Evolutionary conservation across 129 eudicot species (phyloP), one percentile per base, ranked within the genome.

Genomic region (Flaveria ramosissima): DNA sequence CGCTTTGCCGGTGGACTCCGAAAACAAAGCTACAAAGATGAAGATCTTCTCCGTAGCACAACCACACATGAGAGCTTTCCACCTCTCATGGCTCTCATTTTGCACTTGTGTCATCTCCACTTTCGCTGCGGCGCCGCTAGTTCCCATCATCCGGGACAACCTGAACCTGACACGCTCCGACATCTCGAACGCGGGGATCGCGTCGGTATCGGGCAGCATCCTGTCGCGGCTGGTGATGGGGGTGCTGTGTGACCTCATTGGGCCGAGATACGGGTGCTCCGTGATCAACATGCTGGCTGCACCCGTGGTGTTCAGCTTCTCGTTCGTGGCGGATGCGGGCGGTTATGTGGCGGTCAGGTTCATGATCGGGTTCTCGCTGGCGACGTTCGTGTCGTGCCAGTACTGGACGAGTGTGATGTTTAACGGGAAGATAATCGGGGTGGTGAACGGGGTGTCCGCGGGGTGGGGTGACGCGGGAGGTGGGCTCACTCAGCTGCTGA

Each of bases 401-500:
- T 84, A 45, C 17, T 85, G 86, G 89, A 85, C 82, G 74, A 85
- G 89, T 67, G 80, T 82, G 53, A 85, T 85, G 89, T 85, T 85
- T 42, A 82, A 72, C 6, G 86, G 86, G 27, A 74, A 77, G 68
- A 79, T 85, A 16, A 83, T 82, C 3, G 89, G 89, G n/a, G 67
- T 77, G 21, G 89, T 83, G n/a, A 85, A 82, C 16, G 89, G 86
- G 72, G 63, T 82, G 53, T 81, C 89, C 0, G 89, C 86, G 0
- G 89, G 89, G 23, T 85, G 89, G 89, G 86, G 86, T 14, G 83
- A 85, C 15, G 20, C 77, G 4, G 89, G 86, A 7, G 84, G 84
- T 30, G 89, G 86, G 1, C 77, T 73, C 15, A 83, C 89, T 13
- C 89, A 85, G 39, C 80, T 85, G 7, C 21, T 83, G 9, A 84